Evolutionary conservation across 202 grass and related monocot genomes (phyloP).

Genomic region (Panicum hallii): DNA sequence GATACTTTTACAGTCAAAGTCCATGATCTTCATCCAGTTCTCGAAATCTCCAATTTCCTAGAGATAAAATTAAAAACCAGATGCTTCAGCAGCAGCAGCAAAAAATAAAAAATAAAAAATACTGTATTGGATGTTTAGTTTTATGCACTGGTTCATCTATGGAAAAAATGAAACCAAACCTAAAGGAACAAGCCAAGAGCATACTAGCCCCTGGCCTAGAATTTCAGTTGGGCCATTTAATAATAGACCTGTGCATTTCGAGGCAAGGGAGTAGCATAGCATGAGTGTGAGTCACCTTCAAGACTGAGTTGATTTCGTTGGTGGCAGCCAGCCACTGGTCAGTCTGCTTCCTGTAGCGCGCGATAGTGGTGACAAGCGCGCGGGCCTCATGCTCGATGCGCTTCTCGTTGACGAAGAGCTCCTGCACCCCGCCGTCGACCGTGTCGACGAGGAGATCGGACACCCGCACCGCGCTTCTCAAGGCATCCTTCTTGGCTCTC

Average conservation of each 20-base stretch:
- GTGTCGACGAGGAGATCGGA: conserved; percentile 63
- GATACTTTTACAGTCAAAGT: conserved; percentile 89
- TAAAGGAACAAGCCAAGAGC: no score
- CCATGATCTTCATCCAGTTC: conserved; percentile 96
- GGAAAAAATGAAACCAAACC: no score
- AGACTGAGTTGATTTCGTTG: conserved; percentile 66
- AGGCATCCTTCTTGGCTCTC: conserved; percentile 65
- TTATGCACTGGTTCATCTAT: background rate
- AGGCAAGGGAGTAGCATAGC: background rate
- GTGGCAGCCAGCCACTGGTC: conserved; percentile 84
- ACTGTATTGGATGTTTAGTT: background rate
- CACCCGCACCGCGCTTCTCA: conserved; percentile 54
- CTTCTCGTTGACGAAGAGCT: conserved; percentile 82
- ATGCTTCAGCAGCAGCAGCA: background rate
- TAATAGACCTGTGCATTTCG: no score
- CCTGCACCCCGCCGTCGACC: conserved; percentile 75
- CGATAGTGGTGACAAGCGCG: conserved; percentile 58
- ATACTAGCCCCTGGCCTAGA: no score
- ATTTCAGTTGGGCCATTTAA: no score
- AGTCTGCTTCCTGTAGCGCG: conserved; percentile 78
- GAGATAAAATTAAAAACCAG: conserved; percentile 4
- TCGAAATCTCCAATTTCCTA: conserved; percentile 95
- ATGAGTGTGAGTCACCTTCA: conserved; percentile 55
- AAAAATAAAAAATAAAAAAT: no score
- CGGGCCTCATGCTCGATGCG: conserved; percentile 72